A percentile compares a stretch with the other conserved stretches of the same genome.
phyloP scores from a whole-genome alignment of 305 asterid genomes.

The Fraxinus sp. region DNA sequence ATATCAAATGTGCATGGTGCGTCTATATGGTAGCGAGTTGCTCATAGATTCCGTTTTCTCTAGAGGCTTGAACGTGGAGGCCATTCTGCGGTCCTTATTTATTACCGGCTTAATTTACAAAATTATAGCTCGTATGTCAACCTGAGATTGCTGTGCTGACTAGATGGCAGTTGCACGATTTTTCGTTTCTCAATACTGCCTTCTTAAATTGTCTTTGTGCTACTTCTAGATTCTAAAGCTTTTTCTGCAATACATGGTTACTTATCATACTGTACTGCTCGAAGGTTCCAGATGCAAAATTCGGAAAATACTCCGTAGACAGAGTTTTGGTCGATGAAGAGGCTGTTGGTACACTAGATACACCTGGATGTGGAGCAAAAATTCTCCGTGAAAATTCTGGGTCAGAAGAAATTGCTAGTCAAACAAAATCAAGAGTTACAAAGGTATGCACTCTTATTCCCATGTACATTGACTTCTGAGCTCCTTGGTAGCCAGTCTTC shows the following conservation, averaged over 20 bases:
- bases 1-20: not conserved
- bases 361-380: conserved; percentile 76
- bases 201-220: not conserved
- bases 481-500: not conserved
- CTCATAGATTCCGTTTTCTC: not conserved
- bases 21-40: not conserved
- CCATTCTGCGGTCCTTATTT: not conserved
- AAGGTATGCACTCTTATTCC: conserved; percentile 36
- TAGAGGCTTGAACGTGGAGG: not conserved
- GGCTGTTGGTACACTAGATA: conserved; percentile 62
- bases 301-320: conserved; percentile 41
- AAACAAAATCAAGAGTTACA: conserved; percentile 30
- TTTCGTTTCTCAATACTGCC: not conserved
- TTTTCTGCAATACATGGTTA: not conserved
- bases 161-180: not conserved
- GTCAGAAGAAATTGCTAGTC: conserved; percentile 28
- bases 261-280: not conserved
- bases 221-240: not conserved
- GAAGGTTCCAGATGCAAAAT: conserved; percentile 73
- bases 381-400: conserved; percentile 37
- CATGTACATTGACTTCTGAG: not conserved
- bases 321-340: conserved; percentile 77
- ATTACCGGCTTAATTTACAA: not conserved
- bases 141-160: not conserved
- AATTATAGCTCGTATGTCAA: not conserved